These are phyloP conservation scores for Quercus tomentella DNA, from an alignment of 331 rosid species.

Conservation along the genomic window DNA sequence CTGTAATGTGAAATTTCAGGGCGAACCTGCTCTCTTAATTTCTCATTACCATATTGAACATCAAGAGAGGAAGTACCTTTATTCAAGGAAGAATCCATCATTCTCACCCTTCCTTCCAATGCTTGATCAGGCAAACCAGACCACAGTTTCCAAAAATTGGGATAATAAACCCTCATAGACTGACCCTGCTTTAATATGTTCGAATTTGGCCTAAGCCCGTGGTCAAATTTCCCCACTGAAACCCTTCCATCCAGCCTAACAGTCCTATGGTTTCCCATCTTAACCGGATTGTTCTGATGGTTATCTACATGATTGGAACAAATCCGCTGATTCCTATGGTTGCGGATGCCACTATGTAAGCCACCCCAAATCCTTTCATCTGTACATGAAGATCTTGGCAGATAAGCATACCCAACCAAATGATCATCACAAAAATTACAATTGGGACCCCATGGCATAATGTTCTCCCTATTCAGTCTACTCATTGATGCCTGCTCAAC, in stretches of 20 bases:
- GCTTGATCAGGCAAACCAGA: conserved; percentile 4
- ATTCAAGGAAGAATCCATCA: neutral
- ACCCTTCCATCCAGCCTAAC: conserved; percentile 8
- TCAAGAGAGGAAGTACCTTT: neutral
- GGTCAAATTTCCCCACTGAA: neutral
- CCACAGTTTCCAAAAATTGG: neutral
- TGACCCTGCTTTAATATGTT: conserved; percentile 14
- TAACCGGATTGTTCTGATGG: neutral
- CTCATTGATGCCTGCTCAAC: neutral
- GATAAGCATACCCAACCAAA: neutral
- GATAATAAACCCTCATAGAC: neutral
- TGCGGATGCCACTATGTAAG: conserved; percentile 8
- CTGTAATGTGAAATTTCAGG: neutral
- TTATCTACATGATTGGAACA: neutral
- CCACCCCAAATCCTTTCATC: neutral
- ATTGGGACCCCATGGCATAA: conserved; percentile 12
- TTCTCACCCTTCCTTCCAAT: conserved; percentile 2
- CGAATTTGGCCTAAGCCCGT: neutral
- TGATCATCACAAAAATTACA: neutral
- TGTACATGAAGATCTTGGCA: neutral
- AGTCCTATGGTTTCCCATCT: conserved; percentile 7
- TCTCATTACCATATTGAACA: neutral
- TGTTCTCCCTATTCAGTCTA: conserved; percentile 20
- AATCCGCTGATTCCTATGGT: conserved; percentile 9
- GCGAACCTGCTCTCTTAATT: neutral